Percentiles rank a stretch among this genome's conserved stretches.
Conservation (phyloP, 768 basidiomycete species). For the Xanthoconium stramineum region DNA sequence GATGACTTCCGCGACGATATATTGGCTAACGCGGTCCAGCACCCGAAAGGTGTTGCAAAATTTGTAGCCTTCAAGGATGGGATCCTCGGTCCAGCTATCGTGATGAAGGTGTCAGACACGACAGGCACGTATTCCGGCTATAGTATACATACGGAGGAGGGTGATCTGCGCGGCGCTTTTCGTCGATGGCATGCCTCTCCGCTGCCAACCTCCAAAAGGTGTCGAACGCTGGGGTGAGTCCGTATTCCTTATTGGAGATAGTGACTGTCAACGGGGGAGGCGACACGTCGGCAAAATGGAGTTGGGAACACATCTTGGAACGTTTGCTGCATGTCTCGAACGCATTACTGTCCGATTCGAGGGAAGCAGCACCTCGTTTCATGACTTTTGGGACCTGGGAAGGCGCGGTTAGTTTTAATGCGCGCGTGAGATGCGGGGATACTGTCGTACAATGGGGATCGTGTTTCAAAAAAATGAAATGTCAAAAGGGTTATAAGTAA, state of each 20-base stretch:
- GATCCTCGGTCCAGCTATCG: constrained; percentile 68
- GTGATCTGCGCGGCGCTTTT: constrained; percentile 46
- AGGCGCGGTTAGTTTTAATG: background rate
- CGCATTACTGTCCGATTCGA: constrained; percentile 6
- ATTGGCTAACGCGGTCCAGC: constrained; percentile 68
- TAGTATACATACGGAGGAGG: constrained; percentile 50
- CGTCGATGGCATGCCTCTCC: constrained; percentile 57
- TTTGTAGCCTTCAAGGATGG: constrained; percentile 48
- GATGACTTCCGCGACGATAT: constrained; percentile 64
- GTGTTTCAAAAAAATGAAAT: constrained; percentile 7
- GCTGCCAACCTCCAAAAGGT: constrained; percentile 58
- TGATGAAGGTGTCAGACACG: constrained; percentile 12
- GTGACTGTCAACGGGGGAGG: constrained; percentile 29
- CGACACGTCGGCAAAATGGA: constrained; percentile 10
- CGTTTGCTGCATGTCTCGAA: constrained; percentile 22
- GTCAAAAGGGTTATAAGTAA: background rate
- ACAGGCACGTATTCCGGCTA: background rate
- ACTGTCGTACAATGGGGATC: background rate
- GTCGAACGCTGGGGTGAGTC: constrained; percentile 53
- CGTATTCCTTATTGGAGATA: constrained; percentile 37
- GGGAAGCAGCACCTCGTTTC: constrained; percentile 20
- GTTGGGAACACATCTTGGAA: constrained; percentile 17
- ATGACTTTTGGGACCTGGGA: background rate
- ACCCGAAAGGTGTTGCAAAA: constrained; percentile 80
- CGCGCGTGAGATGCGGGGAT: background rate